These are phyloP conservation scores for Candida sanyiensis DNA, from an alignment of 805 yeast genomes.

Conservation along the genomic window DNA sequence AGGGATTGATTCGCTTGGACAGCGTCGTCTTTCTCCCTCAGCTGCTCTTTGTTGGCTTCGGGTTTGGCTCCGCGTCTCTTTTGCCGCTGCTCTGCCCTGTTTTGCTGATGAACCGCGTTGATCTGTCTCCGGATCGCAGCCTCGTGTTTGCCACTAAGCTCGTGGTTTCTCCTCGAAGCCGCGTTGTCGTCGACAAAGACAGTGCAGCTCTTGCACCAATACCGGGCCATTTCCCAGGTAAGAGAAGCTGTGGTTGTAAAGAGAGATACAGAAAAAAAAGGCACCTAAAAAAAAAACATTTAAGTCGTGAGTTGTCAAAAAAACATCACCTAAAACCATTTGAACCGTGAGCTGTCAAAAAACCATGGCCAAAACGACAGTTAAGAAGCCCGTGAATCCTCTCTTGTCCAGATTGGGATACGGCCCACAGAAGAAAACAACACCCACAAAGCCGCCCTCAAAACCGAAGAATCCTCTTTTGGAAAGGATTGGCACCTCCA, in stretches of 20 bases:
- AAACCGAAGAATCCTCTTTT: slow-evolving; percentile 5
- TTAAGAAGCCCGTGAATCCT: too few species aligned
- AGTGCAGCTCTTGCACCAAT: slow-evolving; percentile 10
- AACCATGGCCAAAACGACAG: too few species aligned
- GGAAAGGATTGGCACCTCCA: not conserved
- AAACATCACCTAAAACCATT: too few species aligned
- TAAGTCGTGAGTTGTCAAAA: too few species aligned
- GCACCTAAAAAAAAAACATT: not conserved
- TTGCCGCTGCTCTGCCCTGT: slow-evolving; percentile 1
- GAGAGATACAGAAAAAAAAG: not conserved
- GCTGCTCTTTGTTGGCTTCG: not conserved
- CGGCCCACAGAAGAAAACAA: not conserved
- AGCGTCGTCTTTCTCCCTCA: not conserved
- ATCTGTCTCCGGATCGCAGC: slow-evolving; percentile 1
- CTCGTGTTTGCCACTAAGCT: slow-evolving; percentile 5
- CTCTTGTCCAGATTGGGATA: not conserved
- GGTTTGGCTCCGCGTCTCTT: not conserved
- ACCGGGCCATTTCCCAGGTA: slow-evolving; percentile 5
- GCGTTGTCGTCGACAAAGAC: slow-evolving; percentile 9
- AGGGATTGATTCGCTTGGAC: not conserved
- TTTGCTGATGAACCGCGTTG: slow-evolving; percentile 5
- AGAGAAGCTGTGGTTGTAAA: not conserved
- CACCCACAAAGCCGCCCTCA: not conserved
- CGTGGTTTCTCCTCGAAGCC: slow-evolving; percentile 7
- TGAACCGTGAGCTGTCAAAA: too few species aligned